Conservation (phyloP, 805 yeast genomes). For the Priceomyces melissophilus region DNA sequence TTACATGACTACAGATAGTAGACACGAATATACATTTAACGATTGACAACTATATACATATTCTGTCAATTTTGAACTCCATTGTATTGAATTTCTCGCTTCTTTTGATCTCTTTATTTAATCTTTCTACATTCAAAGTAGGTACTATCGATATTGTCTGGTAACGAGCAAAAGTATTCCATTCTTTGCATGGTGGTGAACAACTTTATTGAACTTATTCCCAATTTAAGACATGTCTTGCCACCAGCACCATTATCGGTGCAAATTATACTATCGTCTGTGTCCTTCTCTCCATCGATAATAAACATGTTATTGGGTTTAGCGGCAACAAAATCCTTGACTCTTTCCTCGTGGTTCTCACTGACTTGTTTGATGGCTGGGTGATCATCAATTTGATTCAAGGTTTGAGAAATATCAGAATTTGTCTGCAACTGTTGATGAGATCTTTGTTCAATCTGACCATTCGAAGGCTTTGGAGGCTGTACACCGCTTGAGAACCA, state of each 20-base stretch:
- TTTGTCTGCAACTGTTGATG: slow-evolving; percentile 20
- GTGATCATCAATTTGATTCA: slow-evolving; percentile 22
- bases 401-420: slow-evolving; percentile 25
- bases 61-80: not conserved
- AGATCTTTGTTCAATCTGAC: slow-evolving; percentile 24
- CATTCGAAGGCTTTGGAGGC: slow-evolving; percentile 3
- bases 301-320: slow-evolving; percentile 34
- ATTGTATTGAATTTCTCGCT: not conserved
- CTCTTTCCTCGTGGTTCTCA: slow-evolving; percentile 12
- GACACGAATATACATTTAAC: not conserved
- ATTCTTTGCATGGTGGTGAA: slow-evolving; percentile 48
- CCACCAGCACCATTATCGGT: slow-evolving; percentile 42
- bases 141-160: slow-evolving; percentile 46
- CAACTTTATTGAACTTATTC: slow-evolving; percentile 36
- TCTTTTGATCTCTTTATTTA: not conserved
- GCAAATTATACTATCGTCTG: slow-evolving; percentile 42
- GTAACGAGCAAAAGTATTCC: slow-evolving; percentile 49
- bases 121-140: slow-evolving; percentile 51
- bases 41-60: not conserved
- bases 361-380: slow-evolving; percentile 12
- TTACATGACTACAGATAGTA: not conserved
- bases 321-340: slow-evolving; percentile 26
- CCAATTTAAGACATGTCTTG: slow-evolving; percentile 45
- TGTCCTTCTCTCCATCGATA: slow-evolving; percentile 40
- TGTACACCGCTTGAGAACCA: slow-evolving; percentile 12